Base-by-base conservation (phyloP, 345 rosid species). In the Eucalyptus victrix region DNA sequence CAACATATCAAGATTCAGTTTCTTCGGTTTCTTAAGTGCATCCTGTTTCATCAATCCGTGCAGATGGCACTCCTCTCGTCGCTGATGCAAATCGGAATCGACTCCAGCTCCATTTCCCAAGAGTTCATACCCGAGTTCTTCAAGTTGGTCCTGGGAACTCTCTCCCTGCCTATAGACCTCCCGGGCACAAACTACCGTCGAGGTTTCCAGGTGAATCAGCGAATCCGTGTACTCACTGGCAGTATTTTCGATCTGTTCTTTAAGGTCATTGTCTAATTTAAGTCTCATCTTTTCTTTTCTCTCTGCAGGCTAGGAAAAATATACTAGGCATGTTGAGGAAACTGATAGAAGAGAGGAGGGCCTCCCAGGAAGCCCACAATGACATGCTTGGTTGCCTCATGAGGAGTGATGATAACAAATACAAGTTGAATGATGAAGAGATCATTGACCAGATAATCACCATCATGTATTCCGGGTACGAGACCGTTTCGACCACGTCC, bases 361-460 rank as follows among this genome's bases (percentile, higher is more conserved):
- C 87, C 80, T 92, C 96, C 2, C 81, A 89, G 91, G 93, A 89
- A 89, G 88, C 45, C 89, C 92, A 92, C 87, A 80, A 90, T 12
- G 99, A 97, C 91, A 96, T 97, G 97, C 94, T 97, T 9, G 96
- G 95, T 83, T 89, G 90, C 88, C 93, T 97, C 91, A 94, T 96
- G 95, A 95, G 89, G 87, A 91, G 88, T 56, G 97, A 93, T 67
- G 96, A 93, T 23, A 88, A 91, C 86, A 93, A 89, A 65, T 92
- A 95, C 49, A 89, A 88, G 50, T 87, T 95, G 87, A 91, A 88
- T 19, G 96, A 95, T 89, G 95, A 94, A 16, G 96, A 96, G 91
- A 95, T 96, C 42, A 92, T 96, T n/a, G 99, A 96, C 93, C 99
- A 96, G 90, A 90, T 97, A 5, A 96, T 97, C 65, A 95, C 99